Conservation (phyloP, 192 early-diverging fungal genomes). For the Backusella macrospora region DNA sequence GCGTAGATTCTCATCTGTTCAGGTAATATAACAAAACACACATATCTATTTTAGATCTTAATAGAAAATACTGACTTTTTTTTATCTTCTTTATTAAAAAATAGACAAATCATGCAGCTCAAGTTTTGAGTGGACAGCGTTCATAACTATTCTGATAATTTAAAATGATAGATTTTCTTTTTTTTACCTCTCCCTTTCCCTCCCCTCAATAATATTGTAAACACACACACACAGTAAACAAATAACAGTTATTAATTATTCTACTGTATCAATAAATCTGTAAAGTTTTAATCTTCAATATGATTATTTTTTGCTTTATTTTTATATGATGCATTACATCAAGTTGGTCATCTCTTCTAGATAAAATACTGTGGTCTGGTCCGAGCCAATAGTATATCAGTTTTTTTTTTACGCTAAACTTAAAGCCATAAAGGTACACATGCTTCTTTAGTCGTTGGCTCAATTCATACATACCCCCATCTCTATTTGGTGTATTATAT, state of each 20-base stretch:
- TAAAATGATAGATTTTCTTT: conserved; percentile 13
- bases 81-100: not conserved
- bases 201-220: not conserved
- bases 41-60: not conserved
- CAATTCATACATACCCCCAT: no score
- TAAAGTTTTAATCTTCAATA: not conserved
- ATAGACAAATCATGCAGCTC: conserved; percentile 38
- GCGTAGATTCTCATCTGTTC: conserved; percentile 73
- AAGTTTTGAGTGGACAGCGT: conserved; percentile 22
- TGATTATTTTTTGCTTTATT: no score
- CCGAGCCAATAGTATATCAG: no score
- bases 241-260: conserved; percentile 3
- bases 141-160: not conserved
- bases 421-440: no score
- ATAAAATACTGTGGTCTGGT: no score
- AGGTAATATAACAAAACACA: conserved; percentile 42
- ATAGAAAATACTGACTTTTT: conserved; percentile 7
- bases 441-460: no score
- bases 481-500: no score
- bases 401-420: no score
- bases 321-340: no score
- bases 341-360: no score
- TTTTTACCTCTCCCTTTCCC: not conserved
- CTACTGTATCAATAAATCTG: conserved; percentile 9
- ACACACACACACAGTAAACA: not conserved